A percentile compares a stretch with the other conserved stretches of the same genome.
Conservation (phyloP, 495 filamentous ascomycete genomes). For the Penicillium alfredii region DNA sequence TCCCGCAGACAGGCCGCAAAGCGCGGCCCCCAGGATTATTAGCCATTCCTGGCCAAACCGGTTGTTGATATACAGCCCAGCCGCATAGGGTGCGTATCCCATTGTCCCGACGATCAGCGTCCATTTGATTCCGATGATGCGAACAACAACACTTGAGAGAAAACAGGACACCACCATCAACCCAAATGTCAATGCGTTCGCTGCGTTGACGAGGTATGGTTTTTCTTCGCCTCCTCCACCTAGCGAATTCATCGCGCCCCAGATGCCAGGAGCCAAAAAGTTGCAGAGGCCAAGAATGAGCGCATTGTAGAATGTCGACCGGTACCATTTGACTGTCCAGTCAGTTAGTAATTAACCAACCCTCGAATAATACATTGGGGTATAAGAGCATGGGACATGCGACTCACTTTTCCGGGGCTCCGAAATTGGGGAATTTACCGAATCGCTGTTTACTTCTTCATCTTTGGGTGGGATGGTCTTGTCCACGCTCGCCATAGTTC, state of each 20-base stretch:
- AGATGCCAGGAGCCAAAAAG: conserved; percentile 59
- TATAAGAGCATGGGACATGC: too few relatives aligned
- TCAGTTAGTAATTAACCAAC: background rate
- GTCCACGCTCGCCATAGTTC: conserved; percentile 13
- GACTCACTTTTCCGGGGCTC: too few relatives aligned
- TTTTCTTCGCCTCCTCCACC: conserved; percentile 57
- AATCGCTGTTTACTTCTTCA: conserved; percentile 11
- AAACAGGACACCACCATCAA: conserved; percentile 60
- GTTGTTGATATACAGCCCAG: conserved; percentile 62
- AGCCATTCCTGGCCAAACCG: conserved; percentile 59
- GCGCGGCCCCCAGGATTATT: conserved; percentile 54
- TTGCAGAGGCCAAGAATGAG: conserved; percentile 58
- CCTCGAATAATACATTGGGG: too few relatives aligned
- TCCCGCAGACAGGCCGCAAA: conserved; percentile 59
- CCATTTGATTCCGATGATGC: conserved; percentile 58
- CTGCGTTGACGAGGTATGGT: conserved; percentile 63
- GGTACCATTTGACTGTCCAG: conserved; percentile 54
- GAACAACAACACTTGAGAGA: conserved; percentile 48
- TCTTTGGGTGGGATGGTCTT: conserved; percentile 19
- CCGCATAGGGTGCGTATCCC: conserved; percentile 60
- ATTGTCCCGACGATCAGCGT: conserved; percentile 60
- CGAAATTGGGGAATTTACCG: too few relatives aligned
- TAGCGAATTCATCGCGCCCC: conserved; percentile 64
- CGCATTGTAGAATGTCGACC: conserved; percentile 58
- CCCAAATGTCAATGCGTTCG: conserved; percentile 62